Evolutionary conservation across 495 filamentous ascomycete genomes (phyloP).

Genomic region (Penicillium daleae): DNA sequence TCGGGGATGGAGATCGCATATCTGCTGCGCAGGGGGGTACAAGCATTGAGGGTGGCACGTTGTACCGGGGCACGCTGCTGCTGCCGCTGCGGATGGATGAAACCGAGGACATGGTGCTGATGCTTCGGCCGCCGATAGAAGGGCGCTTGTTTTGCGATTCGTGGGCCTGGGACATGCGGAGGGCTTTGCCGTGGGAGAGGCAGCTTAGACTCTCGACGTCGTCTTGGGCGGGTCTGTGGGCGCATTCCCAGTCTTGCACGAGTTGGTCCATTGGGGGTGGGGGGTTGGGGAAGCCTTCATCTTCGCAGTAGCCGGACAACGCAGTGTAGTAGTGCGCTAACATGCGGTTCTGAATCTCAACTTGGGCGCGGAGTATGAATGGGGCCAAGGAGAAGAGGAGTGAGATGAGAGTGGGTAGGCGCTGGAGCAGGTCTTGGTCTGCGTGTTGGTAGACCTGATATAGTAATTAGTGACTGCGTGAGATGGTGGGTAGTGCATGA

Average conservation of each 20-base stretch:
- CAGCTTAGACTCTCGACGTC: slow-evolving; percentile 74
- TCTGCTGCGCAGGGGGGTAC: slow-evolving; percentile 20
- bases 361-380: slow-evolving; percentile 71
- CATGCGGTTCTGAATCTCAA: slow-evolving; percentile 81
- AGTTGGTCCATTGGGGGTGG: slow-evolving; percentile 74
- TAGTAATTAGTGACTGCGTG: slow-evolving; percentile 1
- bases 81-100: slow-evolving; percentile 14
- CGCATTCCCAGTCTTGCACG: slow-evolving; percentile 67
- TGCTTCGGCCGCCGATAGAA: slow-evolving; percentile 26
- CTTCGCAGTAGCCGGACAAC: slow-evolving; percentile 75
- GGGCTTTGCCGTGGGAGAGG: slow-evolving; percentile 74
- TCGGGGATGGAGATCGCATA: slow-evolving; percentile 19
- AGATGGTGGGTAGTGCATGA: no score
- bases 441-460: slow-evolving; percentile 75
- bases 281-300: slow-evolving; percentile 71
- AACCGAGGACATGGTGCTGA: slow-evolving; percentile 19
- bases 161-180: slow-evolving; percentile 63
- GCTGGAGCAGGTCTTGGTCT: slow-evolving; percentile 78
- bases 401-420: slow-evolving; percentile 73
- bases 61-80: slow-evolving; percentile 20
- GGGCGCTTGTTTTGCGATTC: slow-evolving; percentile 40
- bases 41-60: slow-evolving; percentile 26
- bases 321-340: slow-evolving; percentile 85
- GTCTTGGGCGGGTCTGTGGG: slow-evolving; percentile 65
- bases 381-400: slow-evolving; percentile 81